Conservation (phyloP, 1,284 basidiomycete genomes). For the Leccinum subfulvum region DNA sequence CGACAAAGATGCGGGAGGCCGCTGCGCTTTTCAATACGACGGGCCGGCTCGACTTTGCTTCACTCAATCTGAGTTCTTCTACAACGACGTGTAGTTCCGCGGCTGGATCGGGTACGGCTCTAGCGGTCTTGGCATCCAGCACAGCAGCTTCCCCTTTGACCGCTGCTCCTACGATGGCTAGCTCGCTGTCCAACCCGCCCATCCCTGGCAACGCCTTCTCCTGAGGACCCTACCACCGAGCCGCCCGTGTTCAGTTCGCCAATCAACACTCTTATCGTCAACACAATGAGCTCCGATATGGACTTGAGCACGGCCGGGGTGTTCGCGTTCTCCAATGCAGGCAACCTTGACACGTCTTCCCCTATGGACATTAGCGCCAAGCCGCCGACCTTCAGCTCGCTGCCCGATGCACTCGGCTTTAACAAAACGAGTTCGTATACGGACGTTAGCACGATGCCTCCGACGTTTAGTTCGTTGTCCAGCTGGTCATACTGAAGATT, state of each 20-base stretch:
- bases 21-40: conserved; percentile 17
- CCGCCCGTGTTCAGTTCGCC: conserved; percentile 1
- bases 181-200: neutral
- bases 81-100: neutral
- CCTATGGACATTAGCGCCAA: neutral
- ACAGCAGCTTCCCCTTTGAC: neutral
- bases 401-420: conserved; percentile 1
- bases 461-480: conserved; percentile 16
- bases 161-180: neutral
- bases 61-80: conserved; percentile 7
- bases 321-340: neutral
- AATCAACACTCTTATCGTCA: neutral
- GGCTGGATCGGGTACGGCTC: neutral
- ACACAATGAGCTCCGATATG: conserved; percentile 6
- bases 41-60: conserved; percentile 20
- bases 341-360: neutral
- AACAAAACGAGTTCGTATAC: conserved; percentile 7
- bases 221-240: neutral
- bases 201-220: neutral
- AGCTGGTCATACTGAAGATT: conserved; percentile 4
- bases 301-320: conserved; percentile 13
- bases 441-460: conserved; percentile 20
- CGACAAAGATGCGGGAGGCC: conserved; percentile 18
- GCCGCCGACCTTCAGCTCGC: neutral
- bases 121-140: neutral